Evolutionary conservation across 2,329 filamentous ascomycete species (phyloP).

Genomic region (Pezicula radicicola): DNA sequence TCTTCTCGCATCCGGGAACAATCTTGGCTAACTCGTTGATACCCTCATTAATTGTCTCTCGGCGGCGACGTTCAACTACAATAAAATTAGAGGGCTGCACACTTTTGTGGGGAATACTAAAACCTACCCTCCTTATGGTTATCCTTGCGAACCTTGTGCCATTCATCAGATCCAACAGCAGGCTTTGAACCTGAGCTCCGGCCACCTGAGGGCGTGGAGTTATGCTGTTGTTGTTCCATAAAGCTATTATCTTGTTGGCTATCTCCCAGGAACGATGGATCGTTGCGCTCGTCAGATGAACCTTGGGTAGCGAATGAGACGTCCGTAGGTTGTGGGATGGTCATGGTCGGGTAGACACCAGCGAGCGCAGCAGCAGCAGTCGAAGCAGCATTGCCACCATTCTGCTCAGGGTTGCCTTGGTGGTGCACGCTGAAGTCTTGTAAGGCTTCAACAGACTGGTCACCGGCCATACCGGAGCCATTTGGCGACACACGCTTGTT

Average conservation of each 20-base stretch:
- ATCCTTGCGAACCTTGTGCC: slow-evolving; percentile 95
- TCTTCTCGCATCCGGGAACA: slow-evolving; percentile 96
- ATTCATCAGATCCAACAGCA: slow-evolving; percentile 92
- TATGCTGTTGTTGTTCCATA: slow-evolving; percentile 27
- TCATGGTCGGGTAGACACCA: slow-evolving; percentile 47
- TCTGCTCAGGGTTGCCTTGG: slow-evolving; percentile 43
- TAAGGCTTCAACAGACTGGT: slow-evolving; percentile 26
- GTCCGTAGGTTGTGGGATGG: slow-evolving; percentile 52
- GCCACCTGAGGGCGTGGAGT: slow-evolving; percentile 32
- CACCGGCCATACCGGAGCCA: slow-evolving; percentile 19
- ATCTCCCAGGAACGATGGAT: slow-evolving; percentile 37
- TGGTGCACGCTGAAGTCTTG: slow-evolving; percentile 38
- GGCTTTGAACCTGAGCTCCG: slow-evolving; percentile 57
- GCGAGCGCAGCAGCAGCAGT: slow-evolving; percentile 52
- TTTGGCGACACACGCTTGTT: slow-evolving; percentile 32
- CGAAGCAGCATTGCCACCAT: slow-evolving; percentile 50
- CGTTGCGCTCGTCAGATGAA: slow-evolving; percentile 34
- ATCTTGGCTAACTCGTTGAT: slow-evolving; percentile 98
- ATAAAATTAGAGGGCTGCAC: slow-evolving; percentile 21
- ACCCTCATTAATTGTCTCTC: slow-evolving; percentile 97
- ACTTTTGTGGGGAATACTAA: slow-evolving; percentile 7
- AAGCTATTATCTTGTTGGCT: slow-evolving; percentile 26
- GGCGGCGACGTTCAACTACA: slow-evolving; percentile 88
- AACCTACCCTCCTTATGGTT: slow-evolving; percentile 95
- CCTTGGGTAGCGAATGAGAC: slow-evolving; percentile 45